Base-by-base conservation (phyloP, 2,329 filamentous ascomycete species). In the Colletotrichum salicis region DNA sequence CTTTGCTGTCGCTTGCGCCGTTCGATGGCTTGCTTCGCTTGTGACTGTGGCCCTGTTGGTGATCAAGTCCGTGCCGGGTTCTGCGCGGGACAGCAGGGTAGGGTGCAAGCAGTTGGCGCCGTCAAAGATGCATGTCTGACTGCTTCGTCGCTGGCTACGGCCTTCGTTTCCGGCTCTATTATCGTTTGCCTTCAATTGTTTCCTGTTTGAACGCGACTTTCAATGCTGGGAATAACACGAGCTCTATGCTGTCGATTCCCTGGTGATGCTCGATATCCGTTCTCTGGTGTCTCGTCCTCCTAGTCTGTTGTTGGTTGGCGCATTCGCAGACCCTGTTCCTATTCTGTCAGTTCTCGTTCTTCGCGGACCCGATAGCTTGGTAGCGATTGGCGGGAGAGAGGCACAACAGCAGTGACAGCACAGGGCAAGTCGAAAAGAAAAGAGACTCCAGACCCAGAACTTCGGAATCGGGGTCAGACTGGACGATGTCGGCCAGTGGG, bases 291-390 rank as follows among this genome's bases (percentile, higher is more conserved):
- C 13, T 27, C 22, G 4, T 22, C 48, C 24, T 37, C 27, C 29
- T 11, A 5, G 5, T 11, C 22, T 22, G 60, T 54, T 33, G 27
- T n/a, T 52, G n/a, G 37, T n/a, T 27, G 48, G 45, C 12, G 35
- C 15, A 37, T 63, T 37, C 19, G 19, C n/a, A 13, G 5, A 29
- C 22, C 65, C 45, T 24, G 27, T 27, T n/a, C 19, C 37, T 29
- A 22, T 69, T 56, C 7, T 52, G 69, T 64, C 65, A 64, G 19
- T 60, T 59, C 52, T 63, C 58, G 37, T 55, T 71, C 29, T 48
- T 60, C 22, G 69, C 33, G 33, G 69, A 60, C 59, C 69, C 69
- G 69, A 31, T 59, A 41, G 59, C 33, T 56, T 60, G 69, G 65
- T 69, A 69, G 33, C 52, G 57, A 29, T 15, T 41, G 3, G 48